Evolutionary conservation across 2,329 filamentous ascomycete species (phyloP).

Genomic region (Elsinoe arachidis): DNA sequence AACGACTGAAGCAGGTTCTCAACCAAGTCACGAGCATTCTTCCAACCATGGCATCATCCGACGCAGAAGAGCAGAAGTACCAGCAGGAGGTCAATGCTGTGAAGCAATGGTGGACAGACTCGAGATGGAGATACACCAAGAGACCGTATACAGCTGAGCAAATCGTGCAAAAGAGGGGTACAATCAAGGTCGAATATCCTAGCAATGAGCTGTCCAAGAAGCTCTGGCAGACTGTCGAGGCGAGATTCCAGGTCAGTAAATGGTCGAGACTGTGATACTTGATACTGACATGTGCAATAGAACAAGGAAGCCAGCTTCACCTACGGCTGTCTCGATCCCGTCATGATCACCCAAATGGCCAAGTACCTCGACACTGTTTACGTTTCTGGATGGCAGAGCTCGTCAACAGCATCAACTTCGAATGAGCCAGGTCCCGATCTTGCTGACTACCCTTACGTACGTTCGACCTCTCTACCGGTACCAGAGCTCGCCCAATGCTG

Average conservation of each 20-base stretch:
- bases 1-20: slow-evolving; percentile 27
- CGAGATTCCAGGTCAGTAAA: slow-evolving; percentile 64
- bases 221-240: slow-evolving; percentile 83
- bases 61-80: slow-evolving; percentile 66
- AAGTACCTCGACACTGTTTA: slow-evolving; percentile 98
- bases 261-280: background rate
- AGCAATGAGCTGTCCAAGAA: slow-evolving; percentile 88
- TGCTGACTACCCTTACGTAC: slow-evolving; percentile 74
- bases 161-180: slow-evolving; percentile 91
- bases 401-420: slow-evolving; percentile 86
- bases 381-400: slow-evolving; percentile 97
- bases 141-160: slow-evolving; percentile 91
- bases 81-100: slow-evolving; percentile 76
- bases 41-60: slow-evolving; percentile 22
- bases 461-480: slow-evolving; percentile 13
- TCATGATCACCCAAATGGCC: slow-evolving; percentile 98
- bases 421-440: slow-evolving; percentile 97
- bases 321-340: slow-evolving; percentile 94
- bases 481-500: background rate
- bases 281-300: slow-evolving; percentile 37
- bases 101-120: slow-evolving; percentile 88
- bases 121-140: slow-evolving; percentile 87
- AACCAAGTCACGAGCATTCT: slow-evolving; percentile 9
- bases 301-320: slow-evolving; percentile 82
- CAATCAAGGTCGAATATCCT: slow-evolving; percentile 81